Evolutionary conservation across 2,329 filamentous ascomycete species (phyloP), one percentile per base, ranked within the genome.

Genomic region (Fusarium phyllophilum): DNA sequence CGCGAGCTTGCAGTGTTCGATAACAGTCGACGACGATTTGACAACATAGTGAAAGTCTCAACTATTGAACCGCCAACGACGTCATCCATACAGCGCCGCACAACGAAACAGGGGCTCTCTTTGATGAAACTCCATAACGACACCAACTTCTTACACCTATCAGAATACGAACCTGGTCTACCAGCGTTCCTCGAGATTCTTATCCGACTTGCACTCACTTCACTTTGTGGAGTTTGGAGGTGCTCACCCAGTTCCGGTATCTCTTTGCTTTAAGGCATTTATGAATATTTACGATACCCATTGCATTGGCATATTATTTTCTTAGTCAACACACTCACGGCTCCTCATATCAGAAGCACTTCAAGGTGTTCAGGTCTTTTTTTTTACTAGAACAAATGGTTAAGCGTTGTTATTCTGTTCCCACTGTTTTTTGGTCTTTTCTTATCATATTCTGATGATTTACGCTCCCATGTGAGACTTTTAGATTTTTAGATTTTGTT

Each of bases 271-370:
- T 29, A 41, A 66, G 68, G 75, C 73, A 75, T 68, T 64, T 55
- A 75, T 36, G 63, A 78, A 62, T 41, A 64, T 63, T 60, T 49
- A 66, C 48, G 74, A 78, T 78, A 77, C 60, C 69, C 64, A 61
- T 45, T 70, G 62, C 66, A 63, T 63, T 57, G 31, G 29, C 65
- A 48, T 59, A 29, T 56, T 36, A 29, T 62, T 57, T 24, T 33
- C 55, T 45, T 36, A 14, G 51, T 29, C 31, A 70, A 62, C 39
- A 42, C 49, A 18, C 33, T 49, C 36, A 45, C 42, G 22, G 48
- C 45, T 57, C 41, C 48, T 56, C 36, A 45, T 17, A 41, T 46
- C 36, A 61, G 62, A 54, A 58, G 67, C 74, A 70, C 75, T 77
- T 62, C 29, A 44, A 75, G 74, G 75, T 77, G 75, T 74, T 76